phyloP scores from a whole-genome alignment of 225 moss, liverwort and hornwort genomes.

The Thuidium tamariscinum region DNA sequence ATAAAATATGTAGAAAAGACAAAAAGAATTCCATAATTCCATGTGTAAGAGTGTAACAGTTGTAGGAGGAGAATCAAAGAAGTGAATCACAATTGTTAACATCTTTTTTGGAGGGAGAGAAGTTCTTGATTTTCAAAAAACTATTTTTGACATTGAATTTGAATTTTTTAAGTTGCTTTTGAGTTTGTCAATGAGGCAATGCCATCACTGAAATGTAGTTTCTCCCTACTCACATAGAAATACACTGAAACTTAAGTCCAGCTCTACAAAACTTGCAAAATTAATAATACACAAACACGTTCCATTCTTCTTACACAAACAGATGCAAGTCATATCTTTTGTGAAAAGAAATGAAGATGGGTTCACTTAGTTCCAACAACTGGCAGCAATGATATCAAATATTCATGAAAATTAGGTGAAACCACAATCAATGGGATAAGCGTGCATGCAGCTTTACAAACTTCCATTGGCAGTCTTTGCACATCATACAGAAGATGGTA shows the following conservation, averaged over 20 bases:
- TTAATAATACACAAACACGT: neutral
- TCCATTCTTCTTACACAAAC: neutral
- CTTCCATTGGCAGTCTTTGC: neutral
- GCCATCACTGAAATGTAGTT: neutral
- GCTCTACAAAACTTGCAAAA: neutral
- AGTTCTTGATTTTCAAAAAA: neutral
- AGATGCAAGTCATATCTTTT: neutral
- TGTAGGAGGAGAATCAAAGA: too few relatives aligned
- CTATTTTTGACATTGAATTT: neutral
- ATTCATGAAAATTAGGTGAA: neutral
- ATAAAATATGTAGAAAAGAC: neutral
- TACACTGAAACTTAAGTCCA: accelerated
- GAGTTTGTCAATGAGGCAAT: neutral
- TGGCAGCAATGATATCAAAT: neutral
- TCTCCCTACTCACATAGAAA: neutral
- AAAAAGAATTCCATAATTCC: too few relatives aligned
- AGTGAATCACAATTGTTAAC: neutral
- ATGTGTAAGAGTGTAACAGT: accelerated
- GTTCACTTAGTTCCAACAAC: neutral
- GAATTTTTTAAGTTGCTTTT: neutral
- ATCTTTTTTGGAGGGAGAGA: accelerated
- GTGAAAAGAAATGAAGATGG: neutral
- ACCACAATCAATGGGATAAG: neutral
- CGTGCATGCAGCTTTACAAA: neutral
- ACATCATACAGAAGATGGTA: neutral